These are phyloP conservation scores for Nicotiana undulata DNA, from an alignment of 257 asterid species.

Conservation along the genomic window DNA sequence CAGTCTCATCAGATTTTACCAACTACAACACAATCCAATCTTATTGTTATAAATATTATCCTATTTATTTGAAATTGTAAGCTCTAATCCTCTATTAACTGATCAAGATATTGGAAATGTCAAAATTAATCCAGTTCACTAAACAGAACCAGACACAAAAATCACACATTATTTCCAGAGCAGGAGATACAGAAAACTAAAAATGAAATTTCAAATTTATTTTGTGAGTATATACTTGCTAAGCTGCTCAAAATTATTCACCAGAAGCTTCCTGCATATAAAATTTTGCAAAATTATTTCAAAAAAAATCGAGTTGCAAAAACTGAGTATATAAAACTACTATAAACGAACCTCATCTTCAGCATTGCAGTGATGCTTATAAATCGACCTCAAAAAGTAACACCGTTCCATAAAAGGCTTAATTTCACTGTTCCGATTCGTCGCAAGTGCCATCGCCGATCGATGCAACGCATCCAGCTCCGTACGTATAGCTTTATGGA, in stretches of 20 bases:
- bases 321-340: neutral
- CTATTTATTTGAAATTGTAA: neutral
- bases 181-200: neutral
- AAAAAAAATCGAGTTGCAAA: neutral
- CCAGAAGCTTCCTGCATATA: conserved; percentile 1
- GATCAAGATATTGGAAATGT: neutral
- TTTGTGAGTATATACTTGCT: neutral
- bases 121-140: neutral
- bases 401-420: conserved; percentile 57
- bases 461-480: conserved; percentile 70
- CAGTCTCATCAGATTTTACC: neutral
- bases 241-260: conserved; percentile 5
- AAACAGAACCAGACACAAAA: neutral
- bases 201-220: neutral
- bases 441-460: conserved; percentile 62
- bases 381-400: conserved; percentile 65
- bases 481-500: conserved; percentile 75
- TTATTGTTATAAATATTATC: neutral
- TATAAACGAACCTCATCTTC: conserved; percentile 61
- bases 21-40: neutral
- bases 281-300: neutral
- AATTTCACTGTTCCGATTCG: conserved; percentile 48
- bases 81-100: neutral
- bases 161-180: neutral
- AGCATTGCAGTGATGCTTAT: conserved; percentile 89